Evolutionary conservation across 768 basidiomycete species (phyloP), one percentile per base, ranked within the genome.

Genomic region (Hygrocybe punicea): DNA sequence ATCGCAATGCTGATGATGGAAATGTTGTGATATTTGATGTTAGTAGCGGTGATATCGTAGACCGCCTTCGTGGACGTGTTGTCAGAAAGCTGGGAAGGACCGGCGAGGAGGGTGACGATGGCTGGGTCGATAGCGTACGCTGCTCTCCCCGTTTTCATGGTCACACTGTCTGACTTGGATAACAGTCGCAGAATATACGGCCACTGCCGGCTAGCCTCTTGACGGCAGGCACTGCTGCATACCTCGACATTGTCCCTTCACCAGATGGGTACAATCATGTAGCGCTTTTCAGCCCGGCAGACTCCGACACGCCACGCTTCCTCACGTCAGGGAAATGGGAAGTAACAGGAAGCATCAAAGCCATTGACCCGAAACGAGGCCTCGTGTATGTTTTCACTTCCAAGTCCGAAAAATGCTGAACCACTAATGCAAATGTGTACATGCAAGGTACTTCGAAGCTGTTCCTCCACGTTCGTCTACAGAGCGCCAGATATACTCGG

Each of bases 281-380:
- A 64, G 97, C 96, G 0, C 80, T 94, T 33, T 99, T 95, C 77
- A 86, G 82, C 61, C 87, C 93, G 6, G 84, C 88, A 3, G 81
- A 79, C 58, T 79, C 87, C 16, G 71, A 76, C 25, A 82, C 78
- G 1, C 93, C 95, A 2, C 80, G 73, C 34, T 99, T 92, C 76
- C 76, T 99, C 37, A 98, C 96, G 1, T 78, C 79, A 2, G 96
- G 96, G 1, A 68, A 83, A 16, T 97, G 94, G 94, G 96, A 99
- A 71, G 92, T 98, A 5, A 85, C 85, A 2, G 81, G 79, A 10
- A 80, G 81, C 7, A 86, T 97, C 60, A 74, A 80, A 56, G 89
- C 82, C 4, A 82, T 98, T 25, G 89, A 98, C 67, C 61, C 75
- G 9, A 72, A 79, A 45, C 82, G 81, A 49, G 82, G 84, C 24